Conservation (phyloP, 108 stramenopile species). For the Fragilaria radians region DNA sequence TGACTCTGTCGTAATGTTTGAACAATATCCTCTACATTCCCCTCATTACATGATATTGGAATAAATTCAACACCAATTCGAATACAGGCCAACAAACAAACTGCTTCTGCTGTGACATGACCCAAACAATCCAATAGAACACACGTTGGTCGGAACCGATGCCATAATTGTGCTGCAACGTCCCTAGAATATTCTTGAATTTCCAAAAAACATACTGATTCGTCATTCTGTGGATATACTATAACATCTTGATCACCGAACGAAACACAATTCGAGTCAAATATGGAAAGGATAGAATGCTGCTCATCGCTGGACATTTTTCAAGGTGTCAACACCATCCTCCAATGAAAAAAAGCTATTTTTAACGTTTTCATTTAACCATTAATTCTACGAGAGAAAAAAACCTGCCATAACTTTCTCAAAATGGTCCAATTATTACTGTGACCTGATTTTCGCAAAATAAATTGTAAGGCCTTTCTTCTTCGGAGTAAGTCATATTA, state of each 20-base stretch:
- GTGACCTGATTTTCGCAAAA: too few species aligned
- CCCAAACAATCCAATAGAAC: slow-evolving; percentile 34
- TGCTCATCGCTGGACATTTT: too few species aligned
- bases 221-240: neutral
- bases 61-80: slow-evolving; percentile 25
- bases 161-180: slow-evolving; percentile 22
- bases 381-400: too few species aligned
- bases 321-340: too few species aligned
- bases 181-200: slow-evolving; percentile 30
- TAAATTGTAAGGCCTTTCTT: too few species aligned
- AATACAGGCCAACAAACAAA: slow-evolving; percentile 33
- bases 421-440: too few species aligned
- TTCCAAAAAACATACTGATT: slow-evolving; percentile 24
- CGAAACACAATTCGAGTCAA: slow-evolving; percentile 24
- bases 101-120: slow-evolving; percentile 19
- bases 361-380: too few species aligned
- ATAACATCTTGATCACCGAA: slow-evolving; percentile 34
- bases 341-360: too few species aligned
- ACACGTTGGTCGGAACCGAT: slow-evolving; percentile 26
- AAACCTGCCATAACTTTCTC: too few species aligned
- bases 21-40: slow-evolving; percentile 10
- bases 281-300: slow-evolving; percentile 9
- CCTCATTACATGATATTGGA: slow-evolving; percentile 20
- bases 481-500: too few species aligned
- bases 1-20: slow-evolving; percentile 7